These are phyloP conservation scores for Monosporascus sp. DNA, from an alignment of 2,329 filamentous ascomycete genomes.

Conservation along the genomic window DNA sequence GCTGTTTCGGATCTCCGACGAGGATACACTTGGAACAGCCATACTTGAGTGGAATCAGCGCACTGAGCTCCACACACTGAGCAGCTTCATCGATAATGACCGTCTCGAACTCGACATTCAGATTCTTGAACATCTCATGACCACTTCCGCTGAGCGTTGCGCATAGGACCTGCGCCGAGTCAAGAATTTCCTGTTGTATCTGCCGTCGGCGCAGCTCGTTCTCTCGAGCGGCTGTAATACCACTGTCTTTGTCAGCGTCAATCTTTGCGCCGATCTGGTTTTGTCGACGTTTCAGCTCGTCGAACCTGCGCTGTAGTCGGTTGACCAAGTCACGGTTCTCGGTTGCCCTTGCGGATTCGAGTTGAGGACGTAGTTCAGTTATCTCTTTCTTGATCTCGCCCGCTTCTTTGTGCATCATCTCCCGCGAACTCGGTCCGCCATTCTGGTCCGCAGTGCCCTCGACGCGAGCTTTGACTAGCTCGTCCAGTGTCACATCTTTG, in stretches of 20 bases:
- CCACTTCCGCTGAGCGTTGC: slow-evolving; percentile 92
- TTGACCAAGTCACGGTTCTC: slow-evolving; percentile 42
- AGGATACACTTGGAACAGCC: slow-evolving; percentile 95
- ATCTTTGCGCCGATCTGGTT: slow-evolving; percentile 73
- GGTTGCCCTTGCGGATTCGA: slow-evolving; percentile 60
- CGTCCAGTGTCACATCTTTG: slow-evolving; percentile 86
- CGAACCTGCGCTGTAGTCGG: slow-evolving; percentile 69
- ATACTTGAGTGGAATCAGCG: slow-evolving; percentile 94
- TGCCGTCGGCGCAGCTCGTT: slow-evolving; percentile 78
- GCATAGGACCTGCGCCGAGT: slow-evolving; percentile 87
- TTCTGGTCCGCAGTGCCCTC: slow-evolving; percentile 54
- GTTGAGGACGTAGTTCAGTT: slow-evolving; percentile 60
- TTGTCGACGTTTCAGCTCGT: slow-evolving; percentile 71
- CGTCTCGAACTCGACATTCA: slow-evolving; percentile 96
- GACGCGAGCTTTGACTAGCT: slow-evolving; percentile 74
- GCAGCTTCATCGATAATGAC: slow-evolving; percentile 98
- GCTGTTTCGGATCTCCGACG: slow-evolving; percentile 94
- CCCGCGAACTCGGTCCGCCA: slow-evolving; percentile 49
- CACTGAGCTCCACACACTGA: slow-evolving; percentile 95
- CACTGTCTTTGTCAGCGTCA: slow-evolving; percentile 79
- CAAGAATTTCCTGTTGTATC: slow-evolving; percentile 85
- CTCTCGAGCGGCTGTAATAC: slow-evolving; percentile 75
- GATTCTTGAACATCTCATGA: slow-evolving; percentile 92
- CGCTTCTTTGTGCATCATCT: slow-evolving; percentile 58
- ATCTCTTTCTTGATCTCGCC: slow-evolving; percentile 71